Percentiles rank a stretch among this genome's conserved stretches.
These are phyloP conservation scores for Smithsoniella earleae DNA, from an alignment of 163 green algal species.

Conservation along the genomic window DNA sequence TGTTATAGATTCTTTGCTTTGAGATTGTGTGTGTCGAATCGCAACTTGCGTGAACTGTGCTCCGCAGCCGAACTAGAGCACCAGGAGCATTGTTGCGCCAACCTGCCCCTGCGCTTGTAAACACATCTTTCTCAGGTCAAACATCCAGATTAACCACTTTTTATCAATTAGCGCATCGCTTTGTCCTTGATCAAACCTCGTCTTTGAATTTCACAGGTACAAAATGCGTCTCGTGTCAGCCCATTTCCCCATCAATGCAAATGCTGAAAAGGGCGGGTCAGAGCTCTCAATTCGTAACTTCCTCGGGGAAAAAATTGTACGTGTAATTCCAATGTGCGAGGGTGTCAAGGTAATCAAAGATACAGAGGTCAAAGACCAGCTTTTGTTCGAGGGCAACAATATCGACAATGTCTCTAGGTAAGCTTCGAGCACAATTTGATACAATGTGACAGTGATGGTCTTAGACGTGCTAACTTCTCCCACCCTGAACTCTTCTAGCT, in stretches of 20 bases:
- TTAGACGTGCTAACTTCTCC: background rate
- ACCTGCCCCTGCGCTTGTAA: too few relatives aligned
- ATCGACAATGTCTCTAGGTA: constrained; percentile 85
- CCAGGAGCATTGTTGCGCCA: too few relatives aligned
- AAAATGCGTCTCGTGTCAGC: constrained; percentile 99
- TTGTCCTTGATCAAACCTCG: too few relatives aligned
- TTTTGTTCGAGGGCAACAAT: constrained; percentile 88
- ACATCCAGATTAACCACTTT: too few relatives aligned
- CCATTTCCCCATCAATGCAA: constrained; percentile 99
- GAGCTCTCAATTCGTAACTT: constrained; percentile 96
- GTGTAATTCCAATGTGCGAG: constrained; percentile 84
- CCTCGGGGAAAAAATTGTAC: constrained; percentile 97
- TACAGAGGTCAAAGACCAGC: constrained; percentile 90
- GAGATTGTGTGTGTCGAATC: too few relatives aligned
- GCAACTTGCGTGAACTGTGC: too few relatives aligned
- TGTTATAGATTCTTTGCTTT: too few relatives aligned
- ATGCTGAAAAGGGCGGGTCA: constrained; percentile 77
- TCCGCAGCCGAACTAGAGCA: too few relatives aligned
- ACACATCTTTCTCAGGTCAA: too few relatives aligned
- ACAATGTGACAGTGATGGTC: background rate
- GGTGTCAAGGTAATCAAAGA: constrained; percentile 73
- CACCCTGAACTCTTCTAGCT: background rate
- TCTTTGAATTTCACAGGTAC: constrained; percentile 61
- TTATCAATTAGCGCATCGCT: too few relatives aligned
- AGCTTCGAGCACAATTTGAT: background rate